phyloP scores from a whole-genome alignment of 2,329 filamentous ascomycete species.

The Paraphoma sp. region DNA sequence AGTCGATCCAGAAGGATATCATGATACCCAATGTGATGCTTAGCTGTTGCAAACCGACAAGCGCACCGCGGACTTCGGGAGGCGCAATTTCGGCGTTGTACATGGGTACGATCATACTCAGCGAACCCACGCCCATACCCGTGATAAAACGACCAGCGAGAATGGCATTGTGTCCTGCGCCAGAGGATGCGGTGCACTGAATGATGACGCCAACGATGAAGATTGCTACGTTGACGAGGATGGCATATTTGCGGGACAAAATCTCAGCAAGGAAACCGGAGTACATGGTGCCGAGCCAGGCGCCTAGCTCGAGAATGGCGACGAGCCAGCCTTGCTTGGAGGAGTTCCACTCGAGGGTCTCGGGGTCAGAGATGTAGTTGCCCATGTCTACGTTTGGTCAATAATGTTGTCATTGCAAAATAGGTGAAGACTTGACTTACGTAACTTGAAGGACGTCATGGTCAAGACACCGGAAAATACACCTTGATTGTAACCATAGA shows the following conservation, averaged over 20 bases:
- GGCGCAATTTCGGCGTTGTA: conserved; percentile 53
- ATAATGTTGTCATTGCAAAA: background rate
- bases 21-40: conserved; percentile 69
- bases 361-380: conserved; percentile 36
- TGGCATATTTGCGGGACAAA: conserved; percentile 71
- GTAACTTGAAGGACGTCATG: conserved; percentile 54
- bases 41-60: conserved; percentile 69
- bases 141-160: conserved; percentile 77
- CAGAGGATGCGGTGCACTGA: conserved; percentile 65
- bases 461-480: conserved; percentile 73
- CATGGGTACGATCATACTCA: conserved; percentile 71
- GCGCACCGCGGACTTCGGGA: conserved; percentile 68
- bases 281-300: conserved; percentile 74
- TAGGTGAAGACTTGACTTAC: conserved; percentile 26
- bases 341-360: conserved; percentile 35
- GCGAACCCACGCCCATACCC: conserved; percentile 70
- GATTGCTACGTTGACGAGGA: conserved; percentile 69
- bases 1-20: conserved; percentile 59
- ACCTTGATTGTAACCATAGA: conserved; percentile 78
- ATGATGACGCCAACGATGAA: conserved; percentile 75
- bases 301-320: conserved; percentile 75
- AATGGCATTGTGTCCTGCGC: conserved; percentile 63
- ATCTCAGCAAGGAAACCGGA: conserved; percentile 74
- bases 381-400: conserved; percentile 48
- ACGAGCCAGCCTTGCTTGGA: conserved; percentile 56